Evolutionary conservation across 169 alveolate genomes (phyloP).

Genomic region (Blepharisma undulans): DNA sequence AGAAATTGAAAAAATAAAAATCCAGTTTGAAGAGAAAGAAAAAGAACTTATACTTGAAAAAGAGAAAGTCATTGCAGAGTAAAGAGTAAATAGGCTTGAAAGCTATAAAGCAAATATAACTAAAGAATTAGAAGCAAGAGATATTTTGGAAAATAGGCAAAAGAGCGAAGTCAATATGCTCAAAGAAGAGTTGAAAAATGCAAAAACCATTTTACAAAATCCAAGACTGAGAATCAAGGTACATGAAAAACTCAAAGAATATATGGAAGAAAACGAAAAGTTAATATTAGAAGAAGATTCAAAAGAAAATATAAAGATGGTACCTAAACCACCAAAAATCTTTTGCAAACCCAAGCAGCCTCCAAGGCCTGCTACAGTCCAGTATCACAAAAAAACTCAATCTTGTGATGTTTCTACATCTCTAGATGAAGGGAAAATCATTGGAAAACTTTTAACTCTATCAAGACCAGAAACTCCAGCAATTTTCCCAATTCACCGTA

Average conservation of each 20-base stretch:
- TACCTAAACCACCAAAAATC: neutral
- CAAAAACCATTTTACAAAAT: conserved; percentile 28
- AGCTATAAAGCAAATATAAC: neutral
- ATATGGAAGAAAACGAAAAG: neutral
- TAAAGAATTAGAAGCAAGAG: conserved; percentile 17
- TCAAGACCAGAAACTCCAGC: neutral
- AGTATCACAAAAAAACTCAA: neutral
- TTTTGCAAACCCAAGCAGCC: neutral
- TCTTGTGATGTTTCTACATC: neutral
- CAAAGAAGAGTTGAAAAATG: conserved; percentile 21
- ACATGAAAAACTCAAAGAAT: conserved; percentile 33
- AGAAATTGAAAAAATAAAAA: neutral
- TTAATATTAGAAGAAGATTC: neutral
- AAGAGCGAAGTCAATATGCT: neutral
- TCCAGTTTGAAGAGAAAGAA: neutral
- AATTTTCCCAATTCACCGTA: neutral
- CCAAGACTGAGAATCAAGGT: neutral
- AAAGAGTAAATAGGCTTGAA: neutral
- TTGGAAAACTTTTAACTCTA: neutral
- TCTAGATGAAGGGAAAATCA: neutral
- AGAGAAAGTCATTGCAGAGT: neutral
- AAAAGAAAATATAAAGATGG: neutral
- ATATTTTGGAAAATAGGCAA: conserved; percentile 8
- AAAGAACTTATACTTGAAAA: neutral
- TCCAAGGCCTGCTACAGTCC: neutral